A percentile compares a stretch with the other conserved stretches of the same genome.
phyloP scores from a whole-genome alignment of 345 rosid species.

The Lepidium sativum region DNA sequence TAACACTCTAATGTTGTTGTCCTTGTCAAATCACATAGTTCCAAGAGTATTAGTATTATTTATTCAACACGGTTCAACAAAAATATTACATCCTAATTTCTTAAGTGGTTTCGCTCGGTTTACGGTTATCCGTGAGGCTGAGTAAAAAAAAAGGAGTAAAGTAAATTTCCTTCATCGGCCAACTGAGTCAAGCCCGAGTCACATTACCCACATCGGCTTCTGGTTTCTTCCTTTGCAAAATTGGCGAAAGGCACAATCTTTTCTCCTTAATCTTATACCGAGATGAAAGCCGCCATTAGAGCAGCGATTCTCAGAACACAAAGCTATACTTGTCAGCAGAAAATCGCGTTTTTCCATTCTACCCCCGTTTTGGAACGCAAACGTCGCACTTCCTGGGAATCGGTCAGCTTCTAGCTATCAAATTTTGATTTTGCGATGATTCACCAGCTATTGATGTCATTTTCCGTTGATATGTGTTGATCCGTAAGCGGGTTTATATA shows the following conservation, averaged over 20 bases:
- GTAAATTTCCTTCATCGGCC: background rate
- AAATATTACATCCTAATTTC: background rate
- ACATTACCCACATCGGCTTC: slow-evolving; percentile 3
- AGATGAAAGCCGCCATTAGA: slow-evolving; percentile 38
- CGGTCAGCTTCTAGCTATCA: slow-evolving; percentile 29
- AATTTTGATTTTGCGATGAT: background rate
- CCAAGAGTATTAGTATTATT: no score
- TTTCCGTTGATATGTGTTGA: background rate
- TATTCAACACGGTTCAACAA: no score
- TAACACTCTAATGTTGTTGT: background rate
- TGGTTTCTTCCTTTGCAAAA: slow-evolving; percentile 1
- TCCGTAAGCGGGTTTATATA: background rate
- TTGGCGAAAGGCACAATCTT: slow-evolving; percentile 7
- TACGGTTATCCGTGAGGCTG: slow-evolving; percentile 12
- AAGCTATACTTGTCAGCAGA: slow-evolving; percentile 13
- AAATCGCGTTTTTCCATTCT: slow-evolving; percentile 46
- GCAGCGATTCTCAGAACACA: slow-evolving; percentile 36
- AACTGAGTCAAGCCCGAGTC: slow-evolving; percentile 29
- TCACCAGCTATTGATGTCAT: background rate
- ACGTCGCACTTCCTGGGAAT: slow-evolving; percentile 34
- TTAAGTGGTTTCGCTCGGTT: slow-evolving; percentile 1
- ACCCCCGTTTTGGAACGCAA: slow-evolving; percentile 59
- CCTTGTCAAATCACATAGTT: no score
- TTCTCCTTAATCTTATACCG: background rate
- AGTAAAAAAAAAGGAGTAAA: background rate